These are phyloP conservation scores for Xylariaceae sp. DNA, from an alignment of 2,329 filamentous ascomycete genomes.

Conservation along the genomic window DNA sequence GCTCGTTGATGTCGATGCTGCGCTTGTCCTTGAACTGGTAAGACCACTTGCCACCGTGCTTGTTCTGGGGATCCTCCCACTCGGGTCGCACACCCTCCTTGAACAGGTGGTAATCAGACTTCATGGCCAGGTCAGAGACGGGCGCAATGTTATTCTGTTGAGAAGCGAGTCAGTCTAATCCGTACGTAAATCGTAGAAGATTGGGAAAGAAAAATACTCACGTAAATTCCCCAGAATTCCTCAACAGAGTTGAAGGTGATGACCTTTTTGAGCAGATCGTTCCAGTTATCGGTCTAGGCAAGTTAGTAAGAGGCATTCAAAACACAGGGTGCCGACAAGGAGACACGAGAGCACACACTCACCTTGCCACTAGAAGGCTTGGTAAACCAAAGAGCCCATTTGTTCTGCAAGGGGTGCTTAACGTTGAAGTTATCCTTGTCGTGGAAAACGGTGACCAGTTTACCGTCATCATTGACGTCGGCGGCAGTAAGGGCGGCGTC, in stretches of 20 bases:
- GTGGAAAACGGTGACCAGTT: constrained; percentile 91
- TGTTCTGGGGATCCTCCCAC: constrained; percentile 98
- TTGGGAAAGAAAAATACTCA: constrained; percentile 46
- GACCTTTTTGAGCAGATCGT: constrained; percentile 94
- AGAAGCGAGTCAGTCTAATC: constrained; percentile 12
- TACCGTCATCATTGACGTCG: constrained; percentile 38
- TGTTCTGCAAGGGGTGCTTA: constrained; percentile 95
- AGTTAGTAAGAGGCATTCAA: neutral
- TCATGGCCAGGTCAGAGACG: constrained; percentile 89
- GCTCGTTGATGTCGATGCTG: constrained; percentile 81
- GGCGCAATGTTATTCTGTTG: constrained; percentile 96
- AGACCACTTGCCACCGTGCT: constrained; percentile 98
- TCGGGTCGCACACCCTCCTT: constrained; percentile 95
- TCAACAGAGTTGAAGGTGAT: constrained; percentile 98
- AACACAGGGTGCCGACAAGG: neutral
- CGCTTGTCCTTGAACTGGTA: constrained; percentile 98
- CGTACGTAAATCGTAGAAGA: neutral
- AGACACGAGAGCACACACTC: constrained; percentile 26
- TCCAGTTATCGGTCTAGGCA: constrained; percentile 89
- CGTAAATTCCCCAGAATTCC: constrained; percentile 99
- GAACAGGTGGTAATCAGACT: constrained; percentile 99
- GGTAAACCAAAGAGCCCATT: constrained; percentile 99
- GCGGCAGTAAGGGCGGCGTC: constrained; percentile 40
- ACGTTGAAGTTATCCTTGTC: constrained; percentile 99
- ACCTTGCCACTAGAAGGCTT: constrained; percentile 97